Evolutionary conservation across 306 rosid genomes (phyloP).

Genomic region (Biancaea sappan): DNA sequence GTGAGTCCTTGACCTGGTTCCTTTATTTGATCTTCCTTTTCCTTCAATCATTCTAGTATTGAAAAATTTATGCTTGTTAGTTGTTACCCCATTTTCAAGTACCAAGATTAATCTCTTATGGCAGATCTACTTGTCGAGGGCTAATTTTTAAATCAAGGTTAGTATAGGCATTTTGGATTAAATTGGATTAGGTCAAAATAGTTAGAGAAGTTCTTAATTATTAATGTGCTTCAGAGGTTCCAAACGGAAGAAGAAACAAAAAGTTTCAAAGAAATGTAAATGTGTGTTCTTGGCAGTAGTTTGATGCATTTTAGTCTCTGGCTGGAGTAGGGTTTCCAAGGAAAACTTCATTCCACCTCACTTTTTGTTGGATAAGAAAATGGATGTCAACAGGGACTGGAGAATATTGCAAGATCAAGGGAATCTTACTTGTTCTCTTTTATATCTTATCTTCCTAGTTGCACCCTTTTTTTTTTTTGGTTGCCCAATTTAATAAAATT

Average conservation of each 20-base stretch:
- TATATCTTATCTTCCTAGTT: slow-evolving; percentile 10
- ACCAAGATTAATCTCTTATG: neutral
- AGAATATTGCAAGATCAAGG: neutral
- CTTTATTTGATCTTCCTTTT: neutral
- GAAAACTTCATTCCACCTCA: slow-evolving; percentile 1
- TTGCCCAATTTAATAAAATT: neutral
- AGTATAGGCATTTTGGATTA: neutral
- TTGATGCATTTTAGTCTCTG: neutral
- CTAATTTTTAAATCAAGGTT: neutral
- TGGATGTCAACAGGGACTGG: neutral
- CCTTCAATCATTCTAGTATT: neutral
- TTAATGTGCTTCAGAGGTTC: neutral
- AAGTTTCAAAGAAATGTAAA: neutral
- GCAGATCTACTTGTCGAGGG: neutral
- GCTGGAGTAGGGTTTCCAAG: slow-evolving; percentile 5
- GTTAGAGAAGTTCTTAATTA: neutral
- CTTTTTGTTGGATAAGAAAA: neutral
- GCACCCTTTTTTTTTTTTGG: slow-evolving; percentile 18
- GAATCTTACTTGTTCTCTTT: neutral
- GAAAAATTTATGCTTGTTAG: neutral
- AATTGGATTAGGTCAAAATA: neutral
- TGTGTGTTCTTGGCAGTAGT: neutral
- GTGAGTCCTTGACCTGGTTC: neutral
- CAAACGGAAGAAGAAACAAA: neutral
- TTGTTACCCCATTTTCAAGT: neutral